Conservation (phyloP, 495 filamentous ascomycete genomes). For the Lasiosphaeris hirsuta region DNA sequence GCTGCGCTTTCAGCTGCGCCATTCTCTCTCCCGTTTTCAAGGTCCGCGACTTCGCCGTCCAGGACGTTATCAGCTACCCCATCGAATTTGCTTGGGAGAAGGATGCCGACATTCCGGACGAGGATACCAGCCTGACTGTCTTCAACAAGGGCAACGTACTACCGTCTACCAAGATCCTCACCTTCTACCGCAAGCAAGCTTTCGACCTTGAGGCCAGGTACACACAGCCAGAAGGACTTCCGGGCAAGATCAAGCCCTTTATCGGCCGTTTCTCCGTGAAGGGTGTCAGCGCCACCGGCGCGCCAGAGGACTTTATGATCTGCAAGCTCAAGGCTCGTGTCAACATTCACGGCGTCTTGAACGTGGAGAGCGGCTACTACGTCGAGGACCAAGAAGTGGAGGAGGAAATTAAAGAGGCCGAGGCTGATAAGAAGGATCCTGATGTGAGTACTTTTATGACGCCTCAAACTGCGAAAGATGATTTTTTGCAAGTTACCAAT, state of each 20-base stretch:
- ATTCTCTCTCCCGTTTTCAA: constrained; percentile 98
- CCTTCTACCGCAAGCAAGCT: constrained; percentile 96
- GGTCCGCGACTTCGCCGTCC: constrained; percentile 94
- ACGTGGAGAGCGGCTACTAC: constrained; percentile 95
- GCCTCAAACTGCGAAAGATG: constrained; percentile 3
- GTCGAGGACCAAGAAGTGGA: constrained; percentile 98
- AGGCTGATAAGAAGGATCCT: constrained; percentile 63
- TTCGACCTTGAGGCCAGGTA: constrained; percentile 97
- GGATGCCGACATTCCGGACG: constrained; percentile 95
- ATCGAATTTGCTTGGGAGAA: constrained; percentile 99
- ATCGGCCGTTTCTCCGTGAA: constrained; percentile 96
- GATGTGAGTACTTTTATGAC: constrained; percentile 59
- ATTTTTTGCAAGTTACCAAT: background rate
- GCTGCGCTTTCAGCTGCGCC: constrained; percentile 96
- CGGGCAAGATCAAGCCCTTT: constrained; percentile 88
- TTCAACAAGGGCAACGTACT: constrained; percentile 98
- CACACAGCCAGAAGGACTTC: constrained; percentile 79
- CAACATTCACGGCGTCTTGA: constrained; percentile 94
- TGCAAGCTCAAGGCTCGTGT: constrained; percentile 99
- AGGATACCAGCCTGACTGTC: constrained; percentile 95
- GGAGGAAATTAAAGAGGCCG: constrained; percentile 79
- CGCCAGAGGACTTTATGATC: constrained; percentile 94
- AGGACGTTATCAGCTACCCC: constrained; percentile 96
- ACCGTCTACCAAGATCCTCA: constrained; percentile 98
- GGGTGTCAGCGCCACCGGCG: constrained; percentile 72